Evolutionary conservation across 2,329 filamentous ascomycete species (phyloP), one percentile per base, ranked within the genome.

Genomic region (Teratosphaeria viscida): DNA sequence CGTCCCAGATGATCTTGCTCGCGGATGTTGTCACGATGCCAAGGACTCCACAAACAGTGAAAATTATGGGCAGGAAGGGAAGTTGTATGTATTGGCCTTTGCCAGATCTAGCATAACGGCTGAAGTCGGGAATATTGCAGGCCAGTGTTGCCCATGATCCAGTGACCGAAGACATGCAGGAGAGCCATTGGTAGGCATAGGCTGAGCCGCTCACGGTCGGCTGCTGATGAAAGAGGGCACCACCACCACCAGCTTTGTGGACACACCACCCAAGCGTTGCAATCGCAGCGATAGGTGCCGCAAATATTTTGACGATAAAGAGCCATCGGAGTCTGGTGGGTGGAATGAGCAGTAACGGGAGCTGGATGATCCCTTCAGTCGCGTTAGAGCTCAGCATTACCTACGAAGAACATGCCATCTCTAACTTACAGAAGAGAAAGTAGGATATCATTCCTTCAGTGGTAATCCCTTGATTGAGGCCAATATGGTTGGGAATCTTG

Each of bases 11-110:
- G 5, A 79, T 76, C 47, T 77, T 73, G 29, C 76, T 76, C 5
- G 82, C 81, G 0, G 80, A 81, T 0, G 83, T 81, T 10, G 82
- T 81, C 49, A 83, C 76, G 63, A 85, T 84, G 32, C 83, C 83
- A 60, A 81, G 70, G 79, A 81, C 53, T 76, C 70, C 66, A 79
- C 65, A 57, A 7, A 61, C 5, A 23, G 57, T 59, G 26, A 59
- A 79, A 14, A 76, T 77, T 55, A 78, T 66, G 14, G 75, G 74
- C 35, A 78, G 76, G 55, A 75, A 78, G 61, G 77, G 59, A 12
- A 69, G 59, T 52, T 67, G 65, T 8, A 59, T 56, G 47, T 59
- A 59, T 26, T 59, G 56, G n/a, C 54, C 56, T 29, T 34, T 43
- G 29, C 34, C 29, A 11, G 52, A 55, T 32, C 29, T 37, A n/a